phyloP scores from a whole-genome alignment of 768 basidiomycete species.

The Tulasnella sp. region DNA sequence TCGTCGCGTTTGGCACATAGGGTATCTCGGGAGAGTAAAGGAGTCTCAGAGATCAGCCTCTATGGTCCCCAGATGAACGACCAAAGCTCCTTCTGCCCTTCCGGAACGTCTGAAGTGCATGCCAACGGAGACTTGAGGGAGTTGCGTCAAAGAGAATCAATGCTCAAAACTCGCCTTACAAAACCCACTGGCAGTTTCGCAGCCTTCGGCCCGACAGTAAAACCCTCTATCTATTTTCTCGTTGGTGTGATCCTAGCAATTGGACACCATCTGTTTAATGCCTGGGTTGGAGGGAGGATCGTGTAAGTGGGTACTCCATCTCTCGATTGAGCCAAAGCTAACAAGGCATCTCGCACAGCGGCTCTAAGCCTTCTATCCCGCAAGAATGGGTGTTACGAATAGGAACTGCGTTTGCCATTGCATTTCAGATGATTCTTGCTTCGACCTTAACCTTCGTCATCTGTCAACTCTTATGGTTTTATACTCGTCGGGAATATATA shows the following conservation, averaged over 20 bases:
- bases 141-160: not conserved
- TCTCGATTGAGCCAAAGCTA: not conserved
- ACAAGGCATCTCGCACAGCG: not conserved
- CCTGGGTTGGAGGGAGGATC: not conserved
- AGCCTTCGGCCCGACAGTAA: not conserved
- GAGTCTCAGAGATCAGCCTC: not conserved
- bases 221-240: not conserved
- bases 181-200: not conserved
- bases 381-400: not conserved
- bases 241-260: not conserved
- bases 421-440: not conserved
- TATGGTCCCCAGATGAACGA: not conserved
- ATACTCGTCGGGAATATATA: not conserved
- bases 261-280: not conserved
- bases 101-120: not conserved
- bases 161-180: not conserved
- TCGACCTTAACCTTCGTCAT: not conserved
- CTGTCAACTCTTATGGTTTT: not conserved
- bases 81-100: not conserved
- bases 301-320: not conserved
- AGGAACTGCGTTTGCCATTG: conserved; percentile 1
- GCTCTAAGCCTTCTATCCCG: not conserved
- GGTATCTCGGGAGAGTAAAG: not conserved
- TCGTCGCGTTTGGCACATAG: not conserved
- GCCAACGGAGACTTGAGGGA: not conserved